A percentile compares a stretch with the other conserved stretches of the same genome.
Evolutionary conservation across 2,329 filamentous ascomycete species (phyloP).

Genomic region (Pseudogymnoascus sp.): DNA sequence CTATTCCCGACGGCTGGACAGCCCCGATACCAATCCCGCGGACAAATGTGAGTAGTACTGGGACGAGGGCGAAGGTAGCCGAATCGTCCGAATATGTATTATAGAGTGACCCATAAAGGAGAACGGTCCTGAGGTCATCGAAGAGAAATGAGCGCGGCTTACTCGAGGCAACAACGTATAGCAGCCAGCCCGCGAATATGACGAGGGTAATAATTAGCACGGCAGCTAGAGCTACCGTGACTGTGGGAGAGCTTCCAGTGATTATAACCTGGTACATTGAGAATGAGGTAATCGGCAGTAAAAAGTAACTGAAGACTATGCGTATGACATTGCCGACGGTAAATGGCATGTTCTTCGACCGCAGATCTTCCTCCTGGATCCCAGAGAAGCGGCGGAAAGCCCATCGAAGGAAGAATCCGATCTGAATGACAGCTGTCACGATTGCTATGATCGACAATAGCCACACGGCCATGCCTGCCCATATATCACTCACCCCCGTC

Average conservation of each 20-base stretch:
- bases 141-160: constrained; percentile 81
- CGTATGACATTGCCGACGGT: constrained; percentile 70
- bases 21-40: constrained; percentile 87
- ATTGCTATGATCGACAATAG: constrained; percentile 66
- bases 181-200: constrained; percentile 67
- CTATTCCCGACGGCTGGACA: constrained; percentile 85
- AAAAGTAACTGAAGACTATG: constrained; percentile 85
- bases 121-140: constrained; percentile 81
- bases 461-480: constrained; percentile 92
- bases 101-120: constrained; percentile 88
- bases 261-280: constrained; percentile 89
- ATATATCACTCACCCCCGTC: constrained; percentile 66
- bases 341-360: constrained; percentile 87
- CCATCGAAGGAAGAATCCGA: constrained; percentile 72
- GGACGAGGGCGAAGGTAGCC: constrained; percentile 80
- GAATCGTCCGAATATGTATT: constrained; percentile 96
- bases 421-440: constrained; percentile 61
- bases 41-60: constrained; percentile 74
- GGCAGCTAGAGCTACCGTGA: constrained; percentile 65
- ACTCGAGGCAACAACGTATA: constrained; percentile 70
- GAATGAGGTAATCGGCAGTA: constrained; percentile 76
- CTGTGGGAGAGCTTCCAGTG: constrained; percentile 56
- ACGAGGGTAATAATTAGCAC: constrained; percentile 66
- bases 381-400: constrained; percentile 61
- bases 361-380: constrained; percentile 75